A percentile compares a stretch with the other conserved stretches of the same genome.
These are phyloP conservation scores for Aspergillus tanneri DNA, from an alignment of 2,329 filamentous ascomycete species.

Conservation along the genomic window DNA sequence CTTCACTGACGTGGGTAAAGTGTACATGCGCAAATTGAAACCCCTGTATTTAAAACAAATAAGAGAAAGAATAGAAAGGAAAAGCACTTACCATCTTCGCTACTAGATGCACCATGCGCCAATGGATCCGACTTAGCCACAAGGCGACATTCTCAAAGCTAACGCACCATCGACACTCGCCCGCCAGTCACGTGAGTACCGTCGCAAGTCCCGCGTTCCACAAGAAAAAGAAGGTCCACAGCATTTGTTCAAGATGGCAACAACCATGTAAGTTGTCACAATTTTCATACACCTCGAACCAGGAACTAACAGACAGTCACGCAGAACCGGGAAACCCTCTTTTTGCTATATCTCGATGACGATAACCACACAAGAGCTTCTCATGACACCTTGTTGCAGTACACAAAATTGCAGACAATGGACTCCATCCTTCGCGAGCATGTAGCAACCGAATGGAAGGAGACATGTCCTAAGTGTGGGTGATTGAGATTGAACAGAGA, in stretches of 20 bases:
- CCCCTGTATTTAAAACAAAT: neutral
- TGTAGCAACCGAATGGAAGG: slow-evolving; percentile 36
- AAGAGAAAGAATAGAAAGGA: neutral
- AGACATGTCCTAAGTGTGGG: slow-evolving; percentile 31
- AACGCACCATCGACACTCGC: neutral
- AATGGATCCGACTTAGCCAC: no score
- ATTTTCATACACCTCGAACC: neutral
- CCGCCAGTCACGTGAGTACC: no score
- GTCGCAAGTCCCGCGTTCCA: no score
- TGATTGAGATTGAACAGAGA: slow-evolving; percentile 52
- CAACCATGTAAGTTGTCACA: slow-evolving; percentile 4
- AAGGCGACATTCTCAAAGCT: neutral
- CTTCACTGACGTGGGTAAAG: neutral
- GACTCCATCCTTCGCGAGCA: slow-evolving; percentile 39
- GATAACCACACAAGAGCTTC: slow-evolving; percentile 43
- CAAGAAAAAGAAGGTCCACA: no score
- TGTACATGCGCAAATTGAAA: neutral
- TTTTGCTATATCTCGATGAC: slow-evolving; percentile 41
- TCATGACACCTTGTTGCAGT: slow-evolving; percentile 33
- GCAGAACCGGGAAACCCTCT: slow-evolving; percentile 14
- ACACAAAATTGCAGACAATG: slow-evolving; percentile 21
- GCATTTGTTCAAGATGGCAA: no score
- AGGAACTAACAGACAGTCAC: neutral
- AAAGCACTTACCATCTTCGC: slow-evolving; percentile 8
- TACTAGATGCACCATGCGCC: no score